Conservation (phyloP, 2,329 filamentous ascomycete species). For the Colletotrichum orchidophilum region DNA sequence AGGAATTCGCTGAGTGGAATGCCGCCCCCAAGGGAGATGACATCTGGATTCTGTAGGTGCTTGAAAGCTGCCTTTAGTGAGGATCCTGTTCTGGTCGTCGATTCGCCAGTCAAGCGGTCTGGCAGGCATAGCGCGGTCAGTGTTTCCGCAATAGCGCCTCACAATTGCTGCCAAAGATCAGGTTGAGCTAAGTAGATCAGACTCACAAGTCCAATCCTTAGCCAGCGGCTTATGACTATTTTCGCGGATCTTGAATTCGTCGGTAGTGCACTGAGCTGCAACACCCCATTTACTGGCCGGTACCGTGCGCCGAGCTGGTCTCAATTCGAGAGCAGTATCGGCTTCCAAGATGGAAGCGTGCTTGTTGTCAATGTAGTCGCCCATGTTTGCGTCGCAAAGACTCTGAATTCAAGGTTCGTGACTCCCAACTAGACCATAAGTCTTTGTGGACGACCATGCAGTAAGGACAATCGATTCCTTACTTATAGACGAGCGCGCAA, state of each 20-base stretch:
- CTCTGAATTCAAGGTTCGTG: too few species aligned
- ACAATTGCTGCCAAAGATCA: not conserved
- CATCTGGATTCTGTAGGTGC: not conserved
- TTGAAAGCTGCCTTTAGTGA: slow-evolving; percentile 2
- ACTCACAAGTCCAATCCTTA: not conserved
- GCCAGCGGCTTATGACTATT: not conserved
- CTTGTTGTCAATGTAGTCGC: not conserved
- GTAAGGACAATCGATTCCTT: not conserved
- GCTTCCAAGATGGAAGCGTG: not conserved
- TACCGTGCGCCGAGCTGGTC: not conserved
- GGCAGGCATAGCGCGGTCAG: not conserved
- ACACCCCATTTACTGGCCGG: not conserved
- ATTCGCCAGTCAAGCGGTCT: not conserved
- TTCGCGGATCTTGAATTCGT: not conserved
- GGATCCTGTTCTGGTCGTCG: not conserved
- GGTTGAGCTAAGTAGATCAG: not conserved
- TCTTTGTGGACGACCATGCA: not conserved
- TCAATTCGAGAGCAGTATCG: not conserved
- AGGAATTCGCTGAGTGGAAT: not conserved
- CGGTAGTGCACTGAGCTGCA: not conserved
- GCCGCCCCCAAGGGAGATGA: slow-evolving; percentile 7
- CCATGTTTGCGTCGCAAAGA: not conserved
- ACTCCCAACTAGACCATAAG: too few species aligned
- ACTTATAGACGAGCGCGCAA: not conserved
- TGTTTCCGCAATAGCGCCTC: not conserved